Evolutionary conservation across 768 basidiomycete species (phyloP).

Genomic region (Auricularia heimuer): DNA sequence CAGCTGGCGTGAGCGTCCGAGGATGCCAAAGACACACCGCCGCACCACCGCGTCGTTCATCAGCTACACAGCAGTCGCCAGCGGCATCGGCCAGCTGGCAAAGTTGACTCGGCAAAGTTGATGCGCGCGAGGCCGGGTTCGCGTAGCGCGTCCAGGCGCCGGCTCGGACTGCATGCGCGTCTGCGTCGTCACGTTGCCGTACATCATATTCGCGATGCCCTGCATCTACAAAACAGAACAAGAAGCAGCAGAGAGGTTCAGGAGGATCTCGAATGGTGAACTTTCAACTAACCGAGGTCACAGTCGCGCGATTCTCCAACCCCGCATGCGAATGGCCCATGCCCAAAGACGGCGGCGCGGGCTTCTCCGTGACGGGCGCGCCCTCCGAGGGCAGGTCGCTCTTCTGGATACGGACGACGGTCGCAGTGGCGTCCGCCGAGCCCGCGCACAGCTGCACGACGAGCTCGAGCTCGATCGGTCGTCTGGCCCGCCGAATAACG

Average conservation of each 20-base stretch:
- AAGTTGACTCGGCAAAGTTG: slow-evolving; percentile 16
- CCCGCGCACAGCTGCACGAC: slow-evolving; percentile 68
- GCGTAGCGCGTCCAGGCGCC: slow-evolving; percentile 67
- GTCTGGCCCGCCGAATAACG: slow-evolving; percentile 93
- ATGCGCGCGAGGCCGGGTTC: slow-evolving; percentile 14
- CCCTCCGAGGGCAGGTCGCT: slow-evolving; percentile 23
- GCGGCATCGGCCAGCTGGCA: slow-evolving; percentile 16
- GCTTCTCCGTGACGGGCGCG: slow-evolving; percentile 13
- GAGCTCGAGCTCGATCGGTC: slow-evolving; percentile 80
- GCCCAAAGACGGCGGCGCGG: slow-evolving; percentile 22
- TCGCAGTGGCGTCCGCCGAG: slow-evolving; percentile 58
- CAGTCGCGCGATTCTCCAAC: slow-evolving; percentile 26
- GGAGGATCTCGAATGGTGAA: slow-evolving; percentile 6
- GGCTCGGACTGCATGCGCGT: slow-evolving; percentile 68
- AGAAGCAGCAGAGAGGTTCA: neutral
- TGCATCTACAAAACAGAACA: slow-evolving; percentile 11
- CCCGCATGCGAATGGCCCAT: slow-evolving; percentile 13
- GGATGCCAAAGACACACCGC: slow-evolving; percentile 48
- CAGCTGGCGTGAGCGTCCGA: slow-evolving; percentile 66
- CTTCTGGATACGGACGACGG: slow-evolving; percentile 58
- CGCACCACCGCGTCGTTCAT: slow-evolving; percentile 9
- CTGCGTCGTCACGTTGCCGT: slow-evolving; percentile 53
- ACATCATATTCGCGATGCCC: slow-evolving; percentile 58
- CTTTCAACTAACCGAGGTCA: slow-evolving; percentile 35
- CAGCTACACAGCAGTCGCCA: slow-evolving; percentile 13